Evolutionary conservation across 2,329 filamentous ascomycete species (phyloP).

Genomic region (Fusarium sp.): DNA sequence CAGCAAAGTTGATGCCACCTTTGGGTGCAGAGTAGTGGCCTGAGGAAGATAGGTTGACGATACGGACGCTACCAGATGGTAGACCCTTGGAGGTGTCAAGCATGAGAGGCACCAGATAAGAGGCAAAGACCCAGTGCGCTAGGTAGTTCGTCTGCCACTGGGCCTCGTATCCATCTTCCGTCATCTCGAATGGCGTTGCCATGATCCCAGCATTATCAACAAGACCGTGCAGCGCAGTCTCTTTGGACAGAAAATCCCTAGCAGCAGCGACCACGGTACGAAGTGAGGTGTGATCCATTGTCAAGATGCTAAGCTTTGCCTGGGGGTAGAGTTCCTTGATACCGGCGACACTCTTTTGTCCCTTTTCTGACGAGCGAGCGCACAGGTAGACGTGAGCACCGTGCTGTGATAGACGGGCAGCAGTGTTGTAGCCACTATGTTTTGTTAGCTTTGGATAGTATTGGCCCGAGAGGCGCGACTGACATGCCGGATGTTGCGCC

Average conservation of each 20-base stretch:
- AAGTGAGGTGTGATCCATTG: slow-evolving; percentile 33
- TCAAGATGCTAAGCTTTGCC: slow-evolving; percentile 11
- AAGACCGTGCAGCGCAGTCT: slow-evolving; percentile 23
- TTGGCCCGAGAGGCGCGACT: accelerated
- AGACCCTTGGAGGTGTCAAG: slow-evolving; percentile 16
- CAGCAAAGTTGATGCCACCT: slow-evolving; percentile 24
- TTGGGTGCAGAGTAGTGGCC: slow-evolving; percentile 34
- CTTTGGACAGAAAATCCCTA: slow-evolving; percentile 25
- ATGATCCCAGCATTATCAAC: slow-evolving; percentile 42
- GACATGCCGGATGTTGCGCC: slow-evolving; percentile 33
- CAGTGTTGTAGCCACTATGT: slow-evolving; percentile 28
- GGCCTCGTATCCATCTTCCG: slow-evolving; percentile 26
- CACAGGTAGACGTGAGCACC: slow-evolving; percentile 39
- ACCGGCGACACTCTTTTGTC: neutral
- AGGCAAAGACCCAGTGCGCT: slow-evolving; percentile 35
- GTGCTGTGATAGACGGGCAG: slow-evolving; percentile 28
- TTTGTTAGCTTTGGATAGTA: neutral
- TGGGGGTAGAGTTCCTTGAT: slow-evolving; percentile 17
- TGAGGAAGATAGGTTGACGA: slow-evolving; percentile 37
- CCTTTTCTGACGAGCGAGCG: slow-evolving; percentile 20
- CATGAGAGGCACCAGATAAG: slow-evolving; percentile 34
- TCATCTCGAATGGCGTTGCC: slow-evolving; percentile 28
- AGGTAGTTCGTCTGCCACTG: slow-evolving; percentile 44
- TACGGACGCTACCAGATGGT: slow-evolving; percentile 22
- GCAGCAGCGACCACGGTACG: slow-evolving; percentile 26